phyloP scores from a whole-genome alignment of 768 basidiomycete species.

The Cystobasidium tubakii region DNA sequence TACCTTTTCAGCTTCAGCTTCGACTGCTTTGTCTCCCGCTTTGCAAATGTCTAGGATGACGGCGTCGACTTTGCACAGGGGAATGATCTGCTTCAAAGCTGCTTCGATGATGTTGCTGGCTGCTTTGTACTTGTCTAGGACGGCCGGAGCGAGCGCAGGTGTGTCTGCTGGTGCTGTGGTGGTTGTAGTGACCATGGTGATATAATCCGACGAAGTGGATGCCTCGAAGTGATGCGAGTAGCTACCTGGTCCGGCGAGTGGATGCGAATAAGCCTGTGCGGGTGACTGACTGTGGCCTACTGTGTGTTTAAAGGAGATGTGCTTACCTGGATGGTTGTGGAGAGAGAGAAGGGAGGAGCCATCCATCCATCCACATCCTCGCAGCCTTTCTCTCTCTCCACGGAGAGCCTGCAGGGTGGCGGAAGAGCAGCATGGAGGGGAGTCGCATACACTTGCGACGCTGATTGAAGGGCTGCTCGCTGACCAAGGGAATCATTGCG shows the following conservation, averaged over 20 bases:
- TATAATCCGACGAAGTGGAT: too few relatives aligned
- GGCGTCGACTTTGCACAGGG: slow-evolving; percentile 59
- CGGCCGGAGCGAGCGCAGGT: slow-evolving; percentile 5
- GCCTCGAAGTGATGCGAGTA: too few relatives aligned
- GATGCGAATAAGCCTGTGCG: too few relatives aligned
- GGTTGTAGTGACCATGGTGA: background rate
- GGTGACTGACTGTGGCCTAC: too few relatives aligned
- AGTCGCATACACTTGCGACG: background rate
- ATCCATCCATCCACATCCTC: too few relatives aligned
- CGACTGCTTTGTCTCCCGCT: slow-evolving; percentile 87
- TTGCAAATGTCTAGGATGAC: slow-evolving; percentile 79
- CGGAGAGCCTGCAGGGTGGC: too few relatives aligned
- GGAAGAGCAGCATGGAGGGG: background rate
- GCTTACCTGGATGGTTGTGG: background rate
- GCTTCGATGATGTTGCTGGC: slow-evolving; percentile 23
- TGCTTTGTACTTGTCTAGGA: slow-evolving; percentile 40
- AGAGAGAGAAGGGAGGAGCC: background rate
- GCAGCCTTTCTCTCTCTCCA: too few relatives aligned
- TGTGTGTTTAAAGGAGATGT: background rate
- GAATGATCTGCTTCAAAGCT: slow-evolving; percentile 32
- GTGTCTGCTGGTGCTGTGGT: slow-evolving; percentile 9
- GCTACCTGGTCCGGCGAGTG: too few relatives aligned
- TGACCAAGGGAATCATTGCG: too few relatives aligned
- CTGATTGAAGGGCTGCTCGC: too few relatives aligned
- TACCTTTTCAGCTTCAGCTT: slow-evolving; percentile 71